Evolutionary conservation across 108 stramenopile species (phyloP), one percentile per base, ranked within the genome.

Genomic region (Skeletonema marinoi): DNA sequence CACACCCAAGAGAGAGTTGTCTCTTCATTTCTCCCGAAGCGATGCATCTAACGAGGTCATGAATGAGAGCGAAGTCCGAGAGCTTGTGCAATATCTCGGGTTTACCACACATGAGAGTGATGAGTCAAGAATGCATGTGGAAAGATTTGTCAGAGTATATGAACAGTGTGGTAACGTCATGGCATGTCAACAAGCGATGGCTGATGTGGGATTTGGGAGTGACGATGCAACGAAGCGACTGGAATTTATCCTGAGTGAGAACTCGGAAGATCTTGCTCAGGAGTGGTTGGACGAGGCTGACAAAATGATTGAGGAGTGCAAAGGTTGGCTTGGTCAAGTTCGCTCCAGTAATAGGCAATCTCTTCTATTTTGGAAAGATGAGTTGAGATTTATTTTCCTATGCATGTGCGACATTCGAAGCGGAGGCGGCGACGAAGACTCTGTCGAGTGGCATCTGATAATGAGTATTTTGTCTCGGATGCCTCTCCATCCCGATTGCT

Each of bases 41-140:
- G 68, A 74, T 9, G 35, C 32, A 13, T 19, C 69, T 19, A 10
- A 44, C 4, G 70, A 19, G 14, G 33, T 36, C 11, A 76, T 76
- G 75, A 16, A 69, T 3, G 68, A 70, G 30, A 58, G 60, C 14
- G 51, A 76, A 6, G 59, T 76, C 14, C 21, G 59, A 32, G 54
- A 58, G 16, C 60, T 76, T 60, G 69, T 71, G 3, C 68, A 62
- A 19, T 31, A 76, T 25, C 75, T 76, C 48, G 66, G 74, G 0
- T 74, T 74, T 54, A 32, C 54, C 17, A 68, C 68, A 35, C 35
- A 69, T 32, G 54, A 59, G 16, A 39, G 12, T 21, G 48, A 74
- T 13, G 58, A 69, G n/a, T 60, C 68, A 32, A 67, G 39, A 12
- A 25, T 19, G 7, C 14, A 46, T 36, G 21, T 16, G 25, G 54